phyloP scores from a whole-genome alignment of 1,139 yeast genomes.

The Scheffersomyces stambukii region DNA sequence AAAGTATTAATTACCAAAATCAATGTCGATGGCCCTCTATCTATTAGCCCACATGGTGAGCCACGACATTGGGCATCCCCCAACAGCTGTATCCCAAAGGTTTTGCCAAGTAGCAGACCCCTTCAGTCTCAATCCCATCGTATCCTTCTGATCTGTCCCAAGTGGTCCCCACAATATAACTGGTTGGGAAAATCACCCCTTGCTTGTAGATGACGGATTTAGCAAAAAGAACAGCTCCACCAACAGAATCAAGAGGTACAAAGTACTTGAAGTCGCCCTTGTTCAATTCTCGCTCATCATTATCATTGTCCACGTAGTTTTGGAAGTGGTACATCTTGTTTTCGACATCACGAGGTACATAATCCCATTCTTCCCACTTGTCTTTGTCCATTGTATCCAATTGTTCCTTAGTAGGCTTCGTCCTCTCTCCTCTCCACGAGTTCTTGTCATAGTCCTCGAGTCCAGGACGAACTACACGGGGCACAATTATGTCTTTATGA shows the following conservation, averaged over 20 bases:
- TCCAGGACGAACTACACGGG: slow-evolving; percentile 24
- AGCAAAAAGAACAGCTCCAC: slow-evolving; percentile 42
- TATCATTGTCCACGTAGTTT: slow-evolving; percentile 17
- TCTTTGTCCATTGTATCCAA: slow-evolving; percentile 22
- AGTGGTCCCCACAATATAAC: slow-evolving; percentile 38
- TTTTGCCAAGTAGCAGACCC: slow-evolving; percentile 42
- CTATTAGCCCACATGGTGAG: slow-evolving; percentile 14
- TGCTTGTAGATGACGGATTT: slow-evolving; percentile 37
- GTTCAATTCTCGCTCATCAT: slow-evolving; percentile 13
- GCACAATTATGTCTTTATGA: slow-evolving; percentile 35
- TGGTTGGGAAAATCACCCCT: slow-evolving; percentile 42
- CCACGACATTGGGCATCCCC: slow-evolving; percentile 37
- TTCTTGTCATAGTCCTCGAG: slow-evolving; percentile 34
- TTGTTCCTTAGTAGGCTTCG: slow-evolving; percentile 29
- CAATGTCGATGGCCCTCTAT: too few relatives aligned
- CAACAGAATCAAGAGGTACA: slow-evolving; percentile 40
- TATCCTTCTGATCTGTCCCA: slow-evolving; percentile 46
- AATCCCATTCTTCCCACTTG: slow-evolving; percentile 26
- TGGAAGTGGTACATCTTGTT: slow-evolving; percentile 27
- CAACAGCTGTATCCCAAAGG: slow-evolving; percentile 39
- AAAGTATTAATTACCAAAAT: too few relatives aligned
- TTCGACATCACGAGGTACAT: slow-evolving; percentile 30
- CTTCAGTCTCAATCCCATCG: slow-evolving; percentile 51
- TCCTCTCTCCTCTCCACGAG: slow-evolving; percentile 42
- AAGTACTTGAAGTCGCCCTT: slow-evolving; percentile 13